Base-by-base conservation (phyloP, 2,329 filamentous ascomycete species). In the Sporothrix pallida region DNA sequence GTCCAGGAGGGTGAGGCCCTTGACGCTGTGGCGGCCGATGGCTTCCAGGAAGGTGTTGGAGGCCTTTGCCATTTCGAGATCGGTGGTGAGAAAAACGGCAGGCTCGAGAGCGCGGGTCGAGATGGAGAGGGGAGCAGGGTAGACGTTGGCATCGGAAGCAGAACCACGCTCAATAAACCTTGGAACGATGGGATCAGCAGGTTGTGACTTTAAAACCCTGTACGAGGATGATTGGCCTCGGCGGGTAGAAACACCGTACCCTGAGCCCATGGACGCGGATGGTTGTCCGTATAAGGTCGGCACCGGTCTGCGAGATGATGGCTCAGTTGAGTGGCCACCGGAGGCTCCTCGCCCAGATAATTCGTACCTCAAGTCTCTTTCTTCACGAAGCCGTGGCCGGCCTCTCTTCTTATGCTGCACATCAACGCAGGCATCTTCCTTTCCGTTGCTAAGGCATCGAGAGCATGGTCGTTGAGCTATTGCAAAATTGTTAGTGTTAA, bases 391-490 rank as follows among this genome's bases (percentile, higher is more conserved):
- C 76, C 93, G 87, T 74, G 93, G 93, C 68, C 93, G 87, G 58
- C 93, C 93, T 78, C 93, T 86, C 81, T 95, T 96, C 82, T 95
- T 96, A 82, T 96, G 93, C 79, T 94, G 91, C 48, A 96, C 93
- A 81, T 96, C 93, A 78, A 93, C 86, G 79, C 93, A 96, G 8
- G 90, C 87, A 74, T 94, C 92, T 85, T 95, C 86, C 78, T 95
- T 96, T 75, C 92, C 92, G 79, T 93, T 93, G 78, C 89, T 89
- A 48, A 92, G 84, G 80, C 93, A 96, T 79, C 93, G 88, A 42
- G 91, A 91, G 80, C 93, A 96, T 42, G 93, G 93, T 73, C 93
- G 87, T 81, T 93, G 91, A 70, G 92, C 90, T 92, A 48, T 65
- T 68, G 13, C 44, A 37, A 23, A 48, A 13, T 7, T 10, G 70